Base-by-base conservation (phyloP, 352 stramenopile genomes). In the Pythium rishiriense region DNA sequence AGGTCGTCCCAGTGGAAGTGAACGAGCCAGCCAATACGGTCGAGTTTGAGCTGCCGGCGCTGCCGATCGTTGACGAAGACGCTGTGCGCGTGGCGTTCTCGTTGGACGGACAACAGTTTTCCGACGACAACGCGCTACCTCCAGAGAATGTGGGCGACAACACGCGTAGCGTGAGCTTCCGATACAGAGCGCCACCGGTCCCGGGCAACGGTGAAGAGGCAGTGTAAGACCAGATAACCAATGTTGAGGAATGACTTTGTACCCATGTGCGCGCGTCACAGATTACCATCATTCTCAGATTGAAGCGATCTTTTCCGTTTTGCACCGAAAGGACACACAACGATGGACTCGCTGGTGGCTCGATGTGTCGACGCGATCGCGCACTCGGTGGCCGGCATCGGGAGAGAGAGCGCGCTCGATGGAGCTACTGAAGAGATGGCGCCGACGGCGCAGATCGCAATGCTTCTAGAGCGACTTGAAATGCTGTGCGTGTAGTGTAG, bases 61-160 rank as follows among this genome's bases (percentile, higher is more conserved):
- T 72, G 29, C 59, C 60, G 4, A 45, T 62, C 19, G 11, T 29
- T 15, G 46, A 58, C 1, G 55, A 68, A 35, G 62, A 68, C 21
- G 15, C 25, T 2, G 43, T 72, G 22, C 29, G 21, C 25, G 65
- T 72, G 1, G 50, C 46, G 3, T 68, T 68, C 43, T 63, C 65
- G 24, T 4, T 72, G 28, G 53, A 72, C 35, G 65, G 59, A 19
- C 65, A 72, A 29, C 58, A 72, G 41, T 72, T 72, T 21, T 45
- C 43, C 25, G 29, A 22, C 29, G 56, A 48, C 31, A 21, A 15
- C 7, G 17, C 24, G 37, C 12, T 7, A 41, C 6, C 41, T 24
- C 15, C 26, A 53, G 51, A 47, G 4, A 29, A 11, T 22, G n/a
- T 15, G 21, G 33, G 21, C 21, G n/a, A 35, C 21, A 58, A 21